Evolutionary conservation across 306 rosid species (phyloP), one percentile per base, ranked within the genome.

Genomic region (Acacia crassicarpa): DNA sequence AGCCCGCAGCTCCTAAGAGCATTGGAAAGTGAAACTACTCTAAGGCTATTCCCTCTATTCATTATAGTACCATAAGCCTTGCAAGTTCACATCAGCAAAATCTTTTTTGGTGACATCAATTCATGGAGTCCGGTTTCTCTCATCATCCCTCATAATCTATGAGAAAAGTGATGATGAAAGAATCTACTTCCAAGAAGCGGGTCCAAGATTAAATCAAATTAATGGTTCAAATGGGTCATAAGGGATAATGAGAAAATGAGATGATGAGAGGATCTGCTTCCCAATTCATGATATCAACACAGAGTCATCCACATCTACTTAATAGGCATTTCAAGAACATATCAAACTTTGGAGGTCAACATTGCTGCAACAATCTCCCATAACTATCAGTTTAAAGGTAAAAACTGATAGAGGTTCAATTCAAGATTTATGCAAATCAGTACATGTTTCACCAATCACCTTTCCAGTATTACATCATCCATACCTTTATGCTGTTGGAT

Each of bases 401-500:
- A 54, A 79, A 75, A 70, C 7, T 70, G 76, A 49, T 46, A 78
- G 6, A 51, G 25, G 84, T 58, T 41, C 72, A 74, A 41, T 78
- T 49, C 67, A 79, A 27, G 74, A 74, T 65, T 65, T 67, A 70
- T 63, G 83, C 53, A 23, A 27, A 58, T 40, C 78, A 75, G 48
- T 27, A n/a, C 38, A 44, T 58, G 66, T 75, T 49, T 41, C 79
- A 81, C 19, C 82, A 67, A 78, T 53, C 72, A 86, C 44, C 74
- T 62, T 74, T 54, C 56, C 41, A 62, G 38, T 41, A 84, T 33
- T 45, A 23, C 30, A 77, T 77, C 51, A 77, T 63, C 51, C 63
- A 69, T 91, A 95, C 99, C 99, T 91, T 93, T 62, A 95, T 84
- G 62, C 84, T 81, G 88, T 81, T 89, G 44, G 98, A 86, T 89